Conservation (phyloP, 495 filamentous ascomycete genomes). For the Emericellopsis terricola region DNA sequence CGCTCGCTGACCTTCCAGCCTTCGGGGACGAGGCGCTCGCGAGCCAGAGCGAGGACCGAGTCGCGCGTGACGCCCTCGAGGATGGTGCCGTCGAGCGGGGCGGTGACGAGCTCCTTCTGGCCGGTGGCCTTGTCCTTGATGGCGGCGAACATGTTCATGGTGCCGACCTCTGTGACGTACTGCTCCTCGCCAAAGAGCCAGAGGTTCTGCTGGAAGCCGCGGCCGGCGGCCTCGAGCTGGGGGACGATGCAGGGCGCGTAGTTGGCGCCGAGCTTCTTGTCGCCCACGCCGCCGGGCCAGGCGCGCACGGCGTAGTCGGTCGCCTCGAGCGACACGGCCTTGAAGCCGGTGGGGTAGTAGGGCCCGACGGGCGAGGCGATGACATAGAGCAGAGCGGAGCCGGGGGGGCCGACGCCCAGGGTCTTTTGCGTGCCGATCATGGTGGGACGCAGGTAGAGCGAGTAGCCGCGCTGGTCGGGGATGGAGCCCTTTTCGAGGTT, state of each 20-base stretch:
- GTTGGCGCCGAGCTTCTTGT: slow-evolving; percentile 96
- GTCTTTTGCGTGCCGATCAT: slow-evolving; percentile 94
- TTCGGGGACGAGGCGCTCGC: slow-evolving; percentile 63
- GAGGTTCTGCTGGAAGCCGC: slow-evolving; percentile 93
- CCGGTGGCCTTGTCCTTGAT: slow-evolving; percentile 67
- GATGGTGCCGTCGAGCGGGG: slow-evolving; percentile 93
- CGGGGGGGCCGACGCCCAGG: slow-evolving; percentile 77
- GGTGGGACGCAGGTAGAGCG: slow-evolving; percentile 84
- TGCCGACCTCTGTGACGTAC: slow-evolving; percentile 88
- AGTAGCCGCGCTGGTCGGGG: slow-evolving; percentile 69
- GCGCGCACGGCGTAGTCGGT: slow-evolving; percentile 89
- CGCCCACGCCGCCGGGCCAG: slow-evolving; percentile 92
- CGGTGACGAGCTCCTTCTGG: slow-evolving; percentile 75
- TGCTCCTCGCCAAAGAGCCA: slow-evolving; percentile 95
- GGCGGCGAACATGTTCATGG: slow-evolving; percentile 92
- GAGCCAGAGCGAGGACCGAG: slow-evolving; percentile 64
- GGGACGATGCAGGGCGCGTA: slow-evolving; percentile 93
- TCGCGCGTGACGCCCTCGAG: slow-evolving; percentile 87
- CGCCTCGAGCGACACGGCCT: slow-evolving; percentile 83
- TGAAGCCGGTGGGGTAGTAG: slow-evolving; percentile 96
- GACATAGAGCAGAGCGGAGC: slow-evolving; percentile 76
- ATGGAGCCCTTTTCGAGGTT: slow-evolving; percentile 78
- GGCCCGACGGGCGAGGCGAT: slow-evolving; percentile 95
- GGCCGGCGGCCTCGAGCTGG: slow-evolving; percentile 71
- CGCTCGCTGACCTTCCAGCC: slow-evolving; percentile 81